phyloP scores from a whole-genome alignment of 192 early-diverging fungal genomes.

The Coemansia sp. region DNA sequence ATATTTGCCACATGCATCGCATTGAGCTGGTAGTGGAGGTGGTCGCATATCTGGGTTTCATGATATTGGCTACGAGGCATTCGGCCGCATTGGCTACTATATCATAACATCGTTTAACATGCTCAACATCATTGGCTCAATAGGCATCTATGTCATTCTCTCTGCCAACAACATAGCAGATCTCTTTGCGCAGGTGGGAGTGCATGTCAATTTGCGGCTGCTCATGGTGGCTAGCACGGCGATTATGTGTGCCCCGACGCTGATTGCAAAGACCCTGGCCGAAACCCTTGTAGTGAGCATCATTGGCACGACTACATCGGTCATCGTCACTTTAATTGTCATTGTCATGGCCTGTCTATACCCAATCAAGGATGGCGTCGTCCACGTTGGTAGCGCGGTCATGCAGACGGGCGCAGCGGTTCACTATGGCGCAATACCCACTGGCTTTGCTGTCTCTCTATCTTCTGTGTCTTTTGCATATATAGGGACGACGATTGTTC shows the following conservation, averaged over 20 bases:
- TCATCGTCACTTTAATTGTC: slow-evolving; percentile 60
- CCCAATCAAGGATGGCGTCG: slow-evolving; percentile 31
- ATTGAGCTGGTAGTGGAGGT: slow-evolving; percentile 34
- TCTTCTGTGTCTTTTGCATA: slow-evolving; percentile 68
- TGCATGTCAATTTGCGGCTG: slow-evolving; percentile 26
- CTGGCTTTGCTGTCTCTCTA: slow-evolving; percentile 60
- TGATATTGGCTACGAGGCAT: slow-evolving; percentile 41
- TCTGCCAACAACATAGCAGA: slow-evolving; percentile 42
- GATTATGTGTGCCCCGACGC: slow-evolving; percentile 60
- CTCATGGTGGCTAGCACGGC: slow-evolving; percentile 51
- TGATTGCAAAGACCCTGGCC: slow-evolving; percentile 67
- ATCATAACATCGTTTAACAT: slow-evolving; percentile 40
- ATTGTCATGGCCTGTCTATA: slow-evolving; percentile 49
- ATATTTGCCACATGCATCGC: too few relatives aligned
- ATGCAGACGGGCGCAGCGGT: slow-evolving; percentile 9
- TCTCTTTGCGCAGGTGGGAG: slow-evolving; percentile 27
- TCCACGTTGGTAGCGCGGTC: slow-evolving; percentile 25
- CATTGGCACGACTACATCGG: slow-evolving; percentile 62
- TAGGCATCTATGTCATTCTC: slow-evolving; percentile 39
- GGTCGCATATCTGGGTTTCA: slow-evolving; percentile 42
- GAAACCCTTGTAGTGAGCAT: slow-evolving; percentile 67
- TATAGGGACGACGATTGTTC: slow-evolving; percentile 70
- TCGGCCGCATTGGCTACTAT: slow-evolving; percentile 42
- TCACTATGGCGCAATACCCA: slow-evolving; percentile 30
- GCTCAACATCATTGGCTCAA: slow-evolving; percentile 45